Percentiles rank a stretch among this genome's conserved stretches.
Evolutionary conservation across 106 monocot species (phyloP).

Genomic region (Chionographis japonica): DNA sequence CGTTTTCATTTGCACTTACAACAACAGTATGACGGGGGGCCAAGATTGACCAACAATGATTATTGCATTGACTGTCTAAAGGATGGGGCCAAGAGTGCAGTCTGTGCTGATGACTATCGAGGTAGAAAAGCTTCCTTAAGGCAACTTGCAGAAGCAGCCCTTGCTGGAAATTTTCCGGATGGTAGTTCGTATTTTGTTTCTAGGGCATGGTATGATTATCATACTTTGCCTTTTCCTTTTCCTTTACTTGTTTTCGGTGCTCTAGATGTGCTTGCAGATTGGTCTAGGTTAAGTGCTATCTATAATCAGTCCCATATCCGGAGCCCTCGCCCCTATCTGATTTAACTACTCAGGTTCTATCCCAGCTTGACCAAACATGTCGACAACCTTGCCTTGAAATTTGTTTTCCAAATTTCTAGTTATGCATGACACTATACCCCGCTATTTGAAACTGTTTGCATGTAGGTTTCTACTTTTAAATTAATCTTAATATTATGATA

Average conservation of each 20-base stretch:
- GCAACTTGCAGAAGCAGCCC: slow-evolving; percentile 67
- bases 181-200: slow-evolving; percentile 77
- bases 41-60: slow-evolving; percentile 55
- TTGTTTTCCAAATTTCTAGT: too few species aligned
- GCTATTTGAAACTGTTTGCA: too few species aligned
- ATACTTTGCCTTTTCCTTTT: background rate
- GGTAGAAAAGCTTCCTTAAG: slow-evolving; percentile 68
- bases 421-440: too few species aligned
- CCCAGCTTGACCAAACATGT: too few species aligned
- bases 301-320: background rate
- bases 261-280: background rate
- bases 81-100: slow-evolving; percentile 49
- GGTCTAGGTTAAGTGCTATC: background rate
- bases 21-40: slow-evolving; percentile 84
- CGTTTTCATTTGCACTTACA: background rate
- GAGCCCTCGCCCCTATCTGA: background rate
- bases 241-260: background rate
- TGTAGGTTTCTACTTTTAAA: too few species aligned
- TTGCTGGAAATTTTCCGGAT: slow-evolving; percentile 61
- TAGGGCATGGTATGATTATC: slow-evolving; percentile 59
- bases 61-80: slow-evolving; percentile 73
- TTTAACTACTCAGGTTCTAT: too few species aligned
- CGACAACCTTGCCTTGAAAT: too few species aligned
- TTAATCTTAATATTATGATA: too few species aligned
- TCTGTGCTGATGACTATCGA: slow-evolving; percentile 72